Percentiles rank a stretch among this genome's conserved stretches.
These are phyloP conservation scores for Mycena epipterygia DNA, from an alignment of 768 basidiomycete genomes.

Conservation along the genomic window DNA sequence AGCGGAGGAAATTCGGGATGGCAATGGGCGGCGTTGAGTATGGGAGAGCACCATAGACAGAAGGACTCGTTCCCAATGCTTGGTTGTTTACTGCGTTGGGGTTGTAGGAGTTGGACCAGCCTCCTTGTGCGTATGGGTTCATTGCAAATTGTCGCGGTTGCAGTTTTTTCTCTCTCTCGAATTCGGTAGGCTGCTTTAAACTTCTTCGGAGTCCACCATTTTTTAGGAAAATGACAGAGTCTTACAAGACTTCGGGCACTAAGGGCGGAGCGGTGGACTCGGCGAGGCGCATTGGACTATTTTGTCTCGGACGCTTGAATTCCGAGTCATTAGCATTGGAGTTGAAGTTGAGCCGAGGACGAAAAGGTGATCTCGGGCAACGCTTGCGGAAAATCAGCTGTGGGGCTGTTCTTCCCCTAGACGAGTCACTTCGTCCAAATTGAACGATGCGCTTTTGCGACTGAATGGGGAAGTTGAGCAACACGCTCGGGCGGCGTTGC, in stretches of 20 bases:
- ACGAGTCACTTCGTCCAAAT: not conserved
- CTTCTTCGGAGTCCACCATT: not conserved
- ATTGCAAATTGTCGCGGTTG: not conserved
- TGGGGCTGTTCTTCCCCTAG: constrained; percentile 1
- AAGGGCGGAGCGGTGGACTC: constrained; percentile 17
- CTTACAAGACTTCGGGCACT: too few relatives aligned
- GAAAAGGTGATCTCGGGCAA: constrained; percentile 22
- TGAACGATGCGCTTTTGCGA: too few relatives aligned
- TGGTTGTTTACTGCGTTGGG: constrained; percentile 1
- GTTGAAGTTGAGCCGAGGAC: constrained; percentile 2
- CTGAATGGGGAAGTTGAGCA: too few relatives aligned
- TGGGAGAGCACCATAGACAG: constrained; percentile 17
- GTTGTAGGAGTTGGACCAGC: constrained; percentile 25
- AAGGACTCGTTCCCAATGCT: constrained; percentile 6
- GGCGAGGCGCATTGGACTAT: constrained; percentile 9
- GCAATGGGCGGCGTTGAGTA: constrained; percentile 15
- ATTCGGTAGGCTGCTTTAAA: not conserved
- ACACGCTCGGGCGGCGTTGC: too few relatives aligned
- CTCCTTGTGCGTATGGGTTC: constrained; percentile 31
- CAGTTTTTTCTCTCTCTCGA: not conserved
- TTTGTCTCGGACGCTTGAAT: not conserved
- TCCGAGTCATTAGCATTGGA: constrained; percentile 12
- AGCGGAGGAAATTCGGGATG: constrained; percentile 47
- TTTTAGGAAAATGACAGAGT: not conserved
- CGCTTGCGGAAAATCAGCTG: not conserved